Evolutionary conservation across 495 filamentous ascomycete genomes (phyloP), one percentile per base, ranked within the genome.

Genomic region (Hyaloscypha bicolor): DNA sequence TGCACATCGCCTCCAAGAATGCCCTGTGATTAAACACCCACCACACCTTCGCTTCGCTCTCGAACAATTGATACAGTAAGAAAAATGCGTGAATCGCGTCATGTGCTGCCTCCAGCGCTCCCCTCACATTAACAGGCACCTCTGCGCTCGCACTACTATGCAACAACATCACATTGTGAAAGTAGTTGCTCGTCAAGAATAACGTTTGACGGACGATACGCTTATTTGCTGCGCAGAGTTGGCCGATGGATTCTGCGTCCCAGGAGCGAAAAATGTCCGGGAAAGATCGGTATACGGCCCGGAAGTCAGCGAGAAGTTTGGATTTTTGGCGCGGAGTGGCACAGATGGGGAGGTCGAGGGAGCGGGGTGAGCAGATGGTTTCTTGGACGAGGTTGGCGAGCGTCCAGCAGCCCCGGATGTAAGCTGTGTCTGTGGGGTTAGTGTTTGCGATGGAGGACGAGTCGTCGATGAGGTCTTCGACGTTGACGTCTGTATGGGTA

Each of bases 21-120:
- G 88, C 89, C 16, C 90, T 76, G 73, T 91, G 89, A 72, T 89
- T 87, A 72, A 91, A 91, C 6, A 91, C 88, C 89, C 89, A 92
- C 89, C 90, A 92, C 4, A 91, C 88, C 56, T 84, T 80, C 11
- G 88, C 88, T 74, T 92, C 89, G 37, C 79, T 78, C 68, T 86
- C 83, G 63, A 91, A 87, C 29, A 89, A 71, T 1, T 74, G 76
- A 72, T 86, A 88, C 14, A 92, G 80, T 32, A 90, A 78, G 76
- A 92, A 91, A 69, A 92, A 92, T 12, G 81, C 73, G 37, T 72
- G 62, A 11, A 75, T 75, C 30, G 73, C 73, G 75, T 79, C 85
- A 68, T 88, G 83, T 2, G 88, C 90, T 1, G 90, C 87, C 67
- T 91, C 88, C 22, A 92, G 78, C n/a, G 88, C 87, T 35, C 82